Evolutionary conservation across 371 early-diverging fungal species (phyloP), one percentile per base, ranked within the genome.

Genomic region (Haplosporangium sp.): DNA sequence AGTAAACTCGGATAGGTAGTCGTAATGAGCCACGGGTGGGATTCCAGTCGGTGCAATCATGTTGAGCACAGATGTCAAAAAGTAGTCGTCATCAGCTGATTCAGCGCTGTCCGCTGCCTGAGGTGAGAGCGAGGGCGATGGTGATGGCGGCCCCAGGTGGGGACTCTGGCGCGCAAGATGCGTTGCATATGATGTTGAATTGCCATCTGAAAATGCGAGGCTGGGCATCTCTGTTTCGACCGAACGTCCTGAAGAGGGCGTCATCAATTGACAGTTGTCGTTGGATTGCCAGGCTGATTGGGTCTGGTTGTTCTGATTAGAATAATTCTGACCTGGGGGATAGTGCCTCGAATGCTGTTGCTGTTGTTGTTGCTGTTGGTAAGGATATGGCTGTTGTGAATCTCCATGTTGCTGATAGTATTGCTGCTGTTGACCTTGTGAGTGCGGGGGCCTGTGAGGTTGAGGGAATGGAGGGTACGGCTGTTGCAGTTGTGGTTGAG

Each of bases 221-320:
- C 72, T 64, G 51, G 72, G 66, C 72, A 71, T 71, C 61, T 71
- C 67, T 51, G 73, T 73, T 55, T 50, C 72, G 38, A 67, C 21
- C 16, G 65, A 56, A 23, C 48, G 62, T 2, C 52, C 67, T 14
- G 62, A 60, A 13, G 70, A 60, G 6, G 70, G 55, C 2, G 70
- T 62, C 55, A 65, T 69, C 38, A 46, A 50, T 9, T 64, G 65
- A 23, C 46, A 45, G 36, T 73, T 60, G 6, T 61, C n/a, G n/a
- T n/a, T 55, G 13, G 61, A 29, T 16, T 48, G 62, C 43, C 12
- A 37, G 18, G 37, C 54, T 3, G 21, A 14, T 11, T 23, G 36
- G 23, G 53, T 37, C 7, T 38, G 60, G 59, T 12, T 38, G 41
- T 40, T 11, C 12, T 5, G 63, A 6, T 6, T 29, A 29, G 20